These are phyloP conservation scores for Lipomyces starkeyi DNA, from an alignment of 805 yeast genomes.

Conservation along the genomic window DNA sequence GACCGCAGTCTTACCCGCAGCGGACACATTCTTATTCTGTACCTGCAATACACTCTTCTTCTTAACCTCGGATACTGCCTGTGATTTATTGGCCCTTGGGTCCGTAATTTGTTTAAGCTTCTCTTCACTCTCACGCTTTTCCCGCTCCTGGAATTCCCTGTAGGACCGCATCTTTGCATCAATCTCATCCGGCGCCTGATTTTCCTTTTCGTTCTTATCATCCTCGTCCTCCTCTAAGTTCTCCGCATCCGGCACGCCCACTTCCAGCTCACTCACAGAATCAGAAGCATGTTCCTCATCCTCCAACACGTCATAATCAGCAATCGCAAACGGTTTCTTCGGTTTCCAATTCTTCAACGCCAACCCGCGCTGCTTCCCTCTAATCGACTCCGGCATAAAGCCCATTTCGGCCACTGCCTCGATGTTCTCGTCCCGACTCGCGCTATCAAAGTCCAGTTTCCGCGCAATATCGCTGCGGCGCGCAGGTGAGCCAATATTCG, in stretches of 20 bases:
- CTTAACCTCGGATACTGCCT: conserved; percentile 11
- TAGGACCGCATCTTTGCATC: conserved; percentile 23
- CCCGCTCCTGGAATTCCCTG: conserved; percentile 32
- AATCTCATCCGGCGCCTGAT: conserved; percentile 19
- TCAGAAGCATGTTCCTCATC: conserved; percentile 19
- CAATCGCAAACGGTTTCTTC: conserved; percentile 15
- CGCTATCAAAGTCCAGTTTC: conserved; percentile 22
- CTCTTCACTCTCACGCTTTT: conserved; percentile 26
- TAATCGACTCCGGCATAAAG: conserved; percentile 6
- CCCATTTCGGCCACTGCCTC: background rate
- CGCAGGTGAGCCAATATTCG: conserved; percentile 36
- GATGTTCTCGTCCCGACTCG: background rate
- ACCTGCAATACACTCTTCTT: background rate
- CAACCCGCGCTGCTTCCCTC: conserved; percentile 1
- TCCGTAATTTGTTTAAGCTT: conserved; percentile 13
- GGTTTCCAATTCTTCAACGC: background rate
- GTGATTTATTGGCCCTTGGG: background rate
- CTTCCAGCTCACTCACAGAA: background rate
- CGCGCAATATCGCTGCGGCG: conserved; percentile 31
- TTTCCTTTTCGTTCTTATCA: conserved; percentile 18
- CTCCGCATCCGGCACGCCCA: conserved; percentile 6
- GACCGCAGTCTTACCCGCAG: conserved; percentile 1
- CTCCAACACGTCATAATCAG: conserved; percentile 28
- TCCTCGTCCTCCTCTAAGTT: conserved; percentile 17
- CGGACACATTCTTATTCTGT: conserved; percentile 1